A percentile compares a stretch with the other conserved stretches of the same genome.
Evolutionary conservation across 495 filamentous ascomycete genomes (phyloP).

Genomic region (Extremus antarcticus): DNA sequence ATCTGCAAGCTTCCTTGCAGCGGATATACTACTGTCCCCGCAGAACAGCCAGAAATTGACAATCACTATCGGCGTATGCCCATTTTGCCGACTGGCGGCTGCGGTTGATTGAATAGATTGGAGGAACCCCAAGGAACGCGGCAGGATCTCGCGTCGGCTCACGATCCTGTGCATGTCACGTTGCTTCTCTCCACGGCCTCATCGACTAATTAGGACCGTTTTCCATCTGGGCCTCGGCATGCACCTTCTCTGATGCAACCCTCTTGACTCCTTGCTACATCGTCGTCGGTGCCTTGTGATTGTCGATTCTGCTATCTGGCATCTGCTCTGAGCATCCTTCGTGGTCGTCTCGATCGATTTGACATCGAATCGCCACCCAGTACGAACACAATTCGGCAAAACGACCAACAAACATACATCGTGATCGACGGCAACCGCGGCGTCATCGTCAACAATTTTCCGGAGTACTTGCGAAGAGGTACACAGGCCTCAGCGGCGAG

Average conservation of each 20-base stretch:
- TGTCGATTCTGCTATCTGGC: neutral
- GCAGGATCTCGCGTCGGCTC: too few relatives aligned
- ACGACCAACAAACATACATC: neutral
- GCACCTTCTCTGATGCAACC: neutral
- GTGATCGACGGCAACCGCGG: neutral
- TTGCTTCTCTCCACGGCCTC: too few relatives aligned
- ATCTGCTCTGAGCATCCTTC: neutral
- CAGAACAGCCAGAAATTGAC: too few relatives aligned
- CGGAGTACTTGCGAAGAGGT: neutral
- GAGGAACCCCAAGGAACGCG: too few relatives aligned
- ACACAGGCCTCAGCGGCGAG: neutral
- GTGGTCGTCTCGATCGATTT: neutral
- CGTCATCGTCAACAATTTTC: neutral
- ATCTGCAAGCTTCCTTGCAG: too few relatives aligned
- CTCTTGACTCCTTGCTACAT: neutral
- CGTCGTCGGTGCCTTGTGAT: neutral
- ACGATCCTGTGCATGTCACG: too few relatives aligned
- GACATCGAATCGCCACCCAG: neutral
- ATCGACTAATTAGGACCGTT: too few relatives aligned
- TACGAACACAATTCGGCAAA: neutral
- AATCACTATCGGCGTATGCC: too few relatives aligned
- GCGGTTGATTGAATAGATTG: too few relatives aligned
- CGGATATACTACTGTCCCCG: too few relatives aligned
- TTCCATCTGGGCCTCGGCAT: neutral
- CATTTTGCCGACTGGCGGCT: too few relatives aligned